phyloP scores from a whole-genome alignment of 2,329 filamentous ascomycete species.

The Fusarium fujikuroi region DNA sequence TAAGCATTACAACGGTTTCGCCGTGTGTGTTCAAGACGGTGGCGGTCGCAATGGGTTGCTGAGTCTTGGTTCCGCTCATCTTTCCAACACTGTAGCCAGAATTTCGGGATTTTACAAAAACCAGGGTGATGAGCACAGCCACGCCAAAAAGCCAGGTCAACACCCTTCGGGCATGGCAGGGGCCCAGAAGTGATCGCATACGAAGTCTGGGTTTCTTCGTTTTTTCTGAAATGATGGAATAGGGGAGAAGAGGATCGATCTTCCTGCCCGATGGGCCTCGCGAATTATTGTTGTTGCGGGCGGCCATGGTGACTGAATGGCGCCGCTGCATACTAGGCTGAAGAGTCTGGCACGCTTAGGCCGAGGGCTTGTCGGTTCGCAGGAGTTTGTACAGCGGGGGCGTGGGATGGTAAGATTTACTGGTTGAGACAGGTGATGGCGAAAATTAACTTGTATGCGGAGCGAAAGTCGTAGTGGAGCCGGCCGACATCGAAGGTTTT shows the following conservation, averaged over 20 bases:
- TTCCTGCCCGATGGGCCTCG: constrained; percentile 46
- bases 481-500: constrained; percentile 44
- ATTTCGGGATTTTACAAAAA: constrained; percentile 52
- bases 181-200: constrained; percentile 59
- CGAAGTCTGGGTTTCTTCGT: constrained; percentile 51
- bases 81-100: constrained; percentile 43
- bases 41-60: constrained; percentile 41
- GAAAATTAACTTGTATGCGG: constrained; percentile 36
- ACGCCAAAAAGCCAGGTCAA: constrained; percentile 61
- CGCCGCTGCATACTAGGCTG: constrained; percentile 46
- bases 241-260: constrained; percentile 50
- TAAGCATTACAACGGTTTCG: constrained; percentile 45
- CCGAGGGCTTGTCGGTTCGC: constrained; percentile 20
- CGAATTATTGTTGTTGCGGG: constrained; percentile 52
- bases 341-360: constrained; percentile 36
- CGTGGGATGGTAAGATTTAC: constrained; percentile 22
- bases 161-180: constrained; percentile 64
- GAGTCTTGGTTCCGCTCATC: constrained; percentile 38
- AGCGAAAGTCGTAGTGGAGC: constrained; percentile 42
- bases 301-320: constrained; percentile 49
- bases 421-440: constrained; percentile 10
- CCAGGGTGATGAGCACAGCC: constrained; percentile 54
- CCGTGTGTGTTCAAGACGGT: constrained; percentile 44
- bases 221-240: constrained; percentile 48
- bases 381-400: constrained; percentile 7